phyloP scores from a whole-genome alignment of 768 basidiomycete species.

The Amanita muscaria region DNA sequence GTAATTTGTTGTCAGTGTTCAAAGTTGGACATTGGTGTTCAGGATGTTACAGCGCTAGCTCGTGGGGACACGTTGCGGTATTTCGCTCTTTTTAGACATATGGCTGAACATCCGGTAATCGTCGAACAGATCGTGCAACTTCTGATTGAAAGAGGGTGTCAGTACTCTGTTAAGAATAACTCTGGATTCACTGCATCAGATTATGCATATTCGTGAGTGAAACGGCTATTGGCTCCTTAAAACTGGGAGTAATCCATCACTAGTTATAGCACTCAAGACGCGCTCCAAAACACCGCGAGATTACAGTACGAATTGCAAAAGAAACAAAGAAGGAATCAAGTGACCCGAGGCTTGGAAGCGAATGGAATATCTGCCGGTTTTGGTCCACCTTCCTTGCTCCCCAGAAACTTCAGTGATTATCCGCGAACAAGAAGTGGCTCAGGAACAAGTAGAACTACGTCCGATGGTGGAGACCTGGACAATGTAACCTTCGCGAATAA shows the following conservation, averaged over 20 bases:
- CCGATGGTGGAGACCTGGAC: slow-evolving; percentile 63
- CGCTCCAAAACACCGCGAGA: slow-evolving; percentile 74
- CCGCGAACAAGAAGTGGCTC: slow-evolving; percentile 73
- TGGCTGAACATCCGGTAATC: background rate
- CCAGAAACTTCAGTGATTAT: slow-evolving; percentile 33
- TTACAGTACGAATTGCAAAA: slow-evolving; percentile 74
- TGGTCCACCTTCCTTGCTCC: slow-evolving; percentile 37
- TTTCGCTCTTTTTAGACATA: slow-evolving; percentile 19
- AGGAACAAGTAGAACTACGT: slow-evolving; percentile 70
- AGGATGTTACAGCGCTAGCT: slow-evolving; percentile 54
- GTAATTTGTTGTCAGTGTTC: slow-evolving; percentile 20
- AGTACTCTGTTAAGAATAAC: slow-evolving; percentile 76
- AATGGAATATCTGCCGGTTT: slow-evolving; percentile 31
- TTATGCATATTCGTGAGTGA: slow-evolving; percentile 80
- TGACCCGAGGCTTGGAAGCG: slow-evolving; percentile 58
- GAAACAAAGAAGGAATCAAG: slow-evolving; percentile 61
- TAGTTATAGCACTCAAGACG: slow-evolving; percentile 69
- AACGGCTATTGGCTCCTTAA: slow-evolving; percentile 1
- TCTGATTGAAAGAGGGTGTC: slow-evolving; percentile 84
- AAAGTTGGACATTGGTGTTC: slow-evolving; percentile 6
- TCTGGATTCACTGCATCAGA: slow-evolving; percentile 89
- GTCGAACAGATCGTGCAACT: slow-evolving; percentile 65
- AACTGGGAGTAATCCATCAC: slow-evolving; percentile 4
- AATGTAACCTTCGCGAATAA: slow-evolving; percentile 32
- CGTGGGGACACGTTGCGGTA: slow-evolving; percentile 80